These are phyloP conservation scores for Leptoxyphium fumago DNA, from an alignment of 2,329 filamentous ascomycete genomes.

Conservation along the genomic window DNA sequence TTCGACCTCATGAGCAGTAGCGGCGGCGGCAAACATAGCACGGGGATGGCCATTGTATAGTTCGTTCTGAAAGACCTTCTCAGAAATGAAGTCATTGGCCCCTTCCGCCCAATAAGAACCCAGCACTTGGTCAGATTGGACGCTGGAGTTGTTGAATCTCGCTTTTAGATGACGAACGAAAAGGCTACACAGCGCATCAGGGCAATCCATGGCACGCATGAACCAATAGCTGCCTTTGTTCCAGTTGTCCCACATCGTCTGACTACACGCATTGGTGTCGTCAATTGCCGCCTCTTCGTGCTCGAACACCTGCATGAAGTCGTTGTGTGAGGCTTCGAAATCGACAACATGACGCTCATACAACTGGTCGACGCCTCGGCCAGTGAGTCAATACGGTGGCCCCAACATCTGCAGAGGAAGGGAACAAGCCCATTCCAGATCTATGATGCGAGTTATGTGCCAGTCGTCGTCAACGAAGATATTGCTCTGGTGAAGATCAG, in stretches of 20 bases:
- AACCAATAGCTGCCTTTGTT: constrained; percentile 26
- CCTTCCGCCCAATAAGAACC: neutral
- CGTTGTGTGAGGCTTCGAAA: constrained; percentile 2
- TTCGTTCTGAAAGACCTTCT: neutral
- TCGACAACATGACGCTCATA: constrained; percentile 2
- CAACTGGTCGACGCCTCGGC: constrained; percentile 2
- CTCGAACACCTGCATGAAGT: constrained; percentile 2
- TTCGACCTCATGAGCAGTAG: too few relatives aligned
- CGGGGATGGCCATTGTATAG: neutral
- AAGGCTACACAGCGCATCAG: constrained; percentile 4
- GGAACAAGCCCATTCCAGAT: constrained; percentile 22
- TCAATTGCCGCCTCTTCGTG: constrained; percentile 1
- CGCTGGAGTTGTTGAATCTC: constrained; percentile 1
- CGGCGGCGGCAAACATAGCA: neutral
- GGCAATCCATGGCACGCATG: constrained; percentile 3
- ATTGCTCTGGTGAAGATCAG: constrained; percentile 28
- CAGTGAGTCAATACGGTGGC: constrained; percentile 18
- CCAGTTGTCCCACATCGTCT: constrained; percentile 3
- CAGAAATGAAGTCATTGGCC: neutral
- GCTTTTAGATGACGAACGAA: constrained; percentile 4
- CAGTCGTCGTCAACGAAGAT: constrained; percentile 22
- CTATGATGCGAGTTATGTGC: constrained; percentile 22
- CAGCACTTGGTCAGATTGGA: neutral
- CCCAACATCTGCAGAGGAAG: constrained; percentile 16
- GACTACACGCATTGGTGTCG: constrained; percentile 1